These are phyloP conservation scores for Debaryomycetaceae sp. DNA, from an alignment of 1,139 yeast species.

Conservation along the genomic window DNA sequence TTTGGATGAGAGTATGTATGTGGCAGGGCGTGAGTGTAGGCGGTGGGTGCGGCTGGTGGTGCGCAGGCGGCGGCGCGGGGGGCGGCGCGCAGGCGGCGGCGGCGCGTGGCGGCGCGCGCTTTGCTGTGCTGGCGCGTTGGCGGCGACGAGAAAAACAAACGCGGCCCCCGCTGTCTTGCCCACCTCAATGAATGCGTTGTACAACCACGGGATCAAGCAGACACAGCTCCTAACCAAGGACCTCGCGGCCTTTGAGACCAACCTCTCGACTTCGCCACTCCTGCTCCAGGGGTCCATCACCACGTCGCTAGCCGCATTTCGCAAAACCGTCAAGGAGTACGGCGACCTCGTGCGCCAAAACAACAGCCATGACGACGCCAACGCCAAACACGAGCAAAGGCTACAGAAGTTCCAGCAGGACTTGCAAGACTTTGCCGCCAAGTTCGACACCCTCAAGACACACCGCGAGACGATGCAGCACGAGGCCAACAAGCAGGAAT, in stretches of 20 bases:
- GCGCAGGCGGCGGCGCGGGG: neutral
- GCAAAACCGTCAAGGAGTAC: conserved; percentile 76
- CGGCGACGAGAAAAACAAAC: neutral
- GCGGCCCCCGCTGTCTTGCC: neutral
- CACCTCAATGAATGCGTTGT: conserved; percentile 60
- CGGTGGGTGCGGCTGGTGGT: too few species aligned
- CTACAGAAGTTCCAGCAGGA: conserved; percentile 60
- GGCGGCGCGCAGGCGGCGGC: neutral
- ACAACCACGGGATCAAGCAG: conserved; percentile 87
- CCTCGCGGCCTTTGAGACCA: conserved; percentile 59
- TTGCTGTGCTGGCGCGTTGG: neutral
- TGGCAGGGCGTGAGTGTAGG: too few species aligned
- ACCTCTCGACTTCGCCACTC: conserved; percentile 65
- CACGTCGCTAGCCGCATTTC: conserved; percentile 72
- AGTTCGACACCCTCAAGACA: conserved; percentile 59
- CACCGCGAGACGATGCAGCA: conserved; percentile 60
- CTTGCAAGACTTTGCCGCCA: conserved; percentile 47
- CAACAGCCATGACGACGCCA: conserved; percentile 52
- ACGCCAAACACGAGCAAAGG: conserved; percentile 61
- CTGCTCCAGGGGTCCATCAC: conserved; percentile 81
- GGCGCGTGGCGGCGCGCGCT: neutral
- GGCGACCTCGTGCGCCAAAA: conserved; percentile 54
- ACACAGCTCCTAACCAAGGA: conserved; percentile 70
- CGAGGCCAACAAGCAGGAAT: conserved; percentile 52
- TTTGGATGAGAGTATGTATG: conserved; percentile 44